A percentile compares a stretch with the other conserved stretches of the same genome.
phyloP scores from a whole-genome alignment of 1,284 basidiomycete species.

The Microbotryomycetes sp. region DNA sequence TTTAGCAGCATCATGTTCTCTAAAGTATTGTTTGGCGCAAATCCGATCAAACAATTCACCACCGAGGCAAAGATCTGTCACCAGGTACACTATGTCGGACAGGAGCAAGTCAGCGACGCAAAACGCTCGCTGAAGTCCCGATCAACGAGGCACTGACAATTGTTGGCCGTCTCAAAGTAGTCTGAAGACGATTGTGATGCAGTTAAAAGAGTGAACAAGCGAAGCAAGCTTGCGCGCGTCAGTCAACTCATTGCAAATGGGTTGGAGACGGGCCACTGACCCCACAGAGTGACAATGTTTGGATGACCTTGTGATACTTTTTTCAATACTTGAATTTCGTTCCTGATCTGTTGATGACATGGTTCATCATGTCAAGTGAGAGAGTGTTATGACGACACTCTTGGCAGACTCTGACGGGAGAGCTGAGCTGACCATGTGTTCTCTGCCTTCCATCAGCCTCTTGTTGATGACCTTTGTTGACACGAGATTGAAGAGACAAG shows the following conservation, averaged over 20 bases:
- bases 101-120: too few relatives aligned
- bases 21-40: conserved; percentile 72
- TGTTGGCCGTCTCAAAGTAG: conserved; percentile 24
- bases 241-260: too few relatives aligned
- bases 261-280: conserved; percentile 40
- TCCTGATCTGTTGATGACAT: conserved; percentile 62
- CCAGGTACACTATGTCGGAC: conserved; percentile 50
- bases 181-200: neutral
- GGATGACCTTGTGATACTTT: conserved; percentile 81
- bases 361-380: neutral
- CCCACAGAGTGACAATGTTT: conserved; percentile 51
- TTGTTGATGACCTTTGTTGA: conserved; percentile 59
- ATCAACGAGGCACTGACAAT: conserved; percentile 19
- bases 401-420: neutral
- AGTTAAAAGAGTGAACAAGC: too few relatives aligned
- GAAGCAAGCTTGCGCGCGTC: too few relatives aligned
- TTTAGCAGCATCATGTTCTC: conserved; percentile 68
- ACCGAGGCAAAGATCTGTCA: conserved; percentile 94
- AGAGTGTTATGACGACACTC: neutral
- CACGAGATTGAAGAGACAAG: neutral
- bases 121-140: too few relatives aligned
- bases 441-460: conserved; percentile 74
- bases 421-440: conserved; percentile 47
- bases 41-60: conserved; percentile 98
- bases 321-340: conserved; percentile 94